Evolutionary conservation across 305 asterid genomes (phyloP), one percentile per base, ranked within the genome.

Genomic region (Fraxinus greggii): DNA sequence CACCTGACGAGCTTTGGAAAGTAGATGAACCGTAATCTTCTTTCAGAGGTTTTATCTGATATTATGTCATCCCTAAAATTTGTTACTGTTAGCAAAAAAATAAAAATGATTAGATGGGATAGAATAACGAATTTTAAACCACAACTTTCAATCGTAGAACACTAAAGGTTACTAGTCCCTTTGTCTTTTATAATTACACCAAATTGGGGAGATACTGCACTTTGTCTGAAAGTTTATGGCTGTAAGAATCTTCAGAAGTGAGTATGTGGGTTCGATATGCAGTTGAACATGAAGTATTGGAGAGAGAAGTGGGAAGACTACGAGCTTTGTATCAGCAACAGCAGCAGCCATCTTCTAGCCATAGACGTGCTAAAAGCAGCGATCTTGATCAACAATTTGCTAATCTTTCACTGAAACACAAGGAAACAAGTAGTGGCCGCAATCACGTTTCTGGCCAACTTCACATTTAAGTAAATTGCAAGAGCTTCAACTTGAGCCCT

Each of bases 261-360:
- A 77, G 61, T 40, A 7, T 65, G 51, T 84, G 35, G 13, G 23
- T 83, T n/a, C 76, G 26, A 13, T 82, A 38, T 81, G 87, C 91
- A 92, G 97, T 92, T 89, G 97, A 91, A 80, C 95, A 92, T 61
- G 97, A 92, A 23, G 94, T 92, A 38, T 78, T 92, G 84, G 97
- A 92, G 86, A 88, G 92, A 84, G 95, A 92, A 85, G 85, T 81
- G 24, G 90, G 85, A 82, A 87, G 95, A 75, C 87, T 92, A 24
- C 88, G 87, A 45, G 84, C 83, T 69, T 76, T 91, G 77, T 90
- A 88, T 85, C 89, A 86, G 84, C 92, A 90, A 38, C 91, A 90
- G 42, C 90, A 85, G 63, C 90, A 82, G 63, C 84, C 75, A 40
- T 65, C 90, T 56, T 45, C 92, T 63, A 78, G 86, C 79, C 93